phyloP scores from a whole-genome alignment of 1,284 basidiomycete species.

The Acaromyces ingoldii region DNA sequence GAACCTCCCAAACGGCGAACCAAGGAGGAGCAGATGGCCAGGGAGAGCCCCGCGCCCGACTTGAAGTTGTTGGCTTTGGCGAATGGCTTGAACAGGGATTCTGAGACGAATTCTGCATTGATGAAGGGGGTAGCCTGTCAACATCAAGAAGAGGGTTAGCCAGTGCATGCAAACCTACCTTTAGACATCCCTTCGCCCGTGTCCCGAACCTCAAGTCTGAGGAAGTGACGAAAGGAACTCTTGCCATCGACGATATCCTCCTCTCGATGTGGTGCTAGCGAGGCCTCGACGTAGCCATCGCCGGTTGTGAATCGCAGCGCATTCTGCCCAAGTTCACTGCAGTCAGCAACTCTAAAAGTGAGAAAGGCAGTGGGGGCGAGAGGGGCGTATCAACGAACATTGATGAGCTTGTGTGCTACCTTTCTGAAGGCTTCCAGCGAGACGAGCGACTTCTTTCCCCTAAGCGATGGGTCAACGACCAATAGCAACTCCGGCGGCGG shows the following conservation, averaged over 20 bases:
- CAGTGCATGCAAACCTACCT: not conserved
- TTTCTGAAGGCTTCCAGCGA: conserved; percentile 14
- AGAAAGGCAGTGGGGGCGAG: not conserved
- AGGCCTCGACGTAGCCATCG: conserved; percentile 29
- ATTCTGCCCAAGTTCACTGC: conserved; percentile 14
- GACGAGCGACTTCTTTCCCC: conserved; percentile 25
- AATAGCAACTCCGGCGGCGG: conserved; percentile 34
- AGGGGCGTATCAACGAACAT: not conserved
- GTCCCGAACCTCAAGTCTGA: conserved; percentile 24
- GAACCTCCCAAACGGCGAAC: conserved; percentile 25
- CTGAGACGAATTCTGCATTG: conserved; percentile 19
- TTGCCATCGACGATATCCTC: conserved; percentile 6
- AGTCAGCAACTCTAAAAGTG: too few relatives aligned
- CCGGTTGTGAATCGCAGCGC: conserved; percentile 26
- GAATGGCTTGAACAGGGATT: conserved; percentile 29
- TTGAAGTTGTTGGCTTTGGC: conserved; percentile 24
- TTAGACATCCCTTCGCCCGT: conserved; percentile 34
- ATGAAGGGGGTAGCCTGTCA: not conserved
- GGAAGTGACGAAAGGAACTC: not conserved
- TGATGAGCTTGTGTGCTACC: conserved; percentile 29
- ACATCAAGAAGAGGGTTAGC: not conserved
- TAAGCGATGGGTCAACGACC: conserved; percentile 21
- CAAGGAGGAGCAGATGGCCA: conserved; percentile 22
- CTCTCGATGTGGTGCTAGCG: conserved; percentile 16
- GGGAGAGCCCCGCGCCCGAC: conserved; percentile 22